These are phyloP conservation scores for Cyberlindnera mrakii DNA, from an alignment of 805 yeast genomes.

Conservation along the genomic window DNA sequence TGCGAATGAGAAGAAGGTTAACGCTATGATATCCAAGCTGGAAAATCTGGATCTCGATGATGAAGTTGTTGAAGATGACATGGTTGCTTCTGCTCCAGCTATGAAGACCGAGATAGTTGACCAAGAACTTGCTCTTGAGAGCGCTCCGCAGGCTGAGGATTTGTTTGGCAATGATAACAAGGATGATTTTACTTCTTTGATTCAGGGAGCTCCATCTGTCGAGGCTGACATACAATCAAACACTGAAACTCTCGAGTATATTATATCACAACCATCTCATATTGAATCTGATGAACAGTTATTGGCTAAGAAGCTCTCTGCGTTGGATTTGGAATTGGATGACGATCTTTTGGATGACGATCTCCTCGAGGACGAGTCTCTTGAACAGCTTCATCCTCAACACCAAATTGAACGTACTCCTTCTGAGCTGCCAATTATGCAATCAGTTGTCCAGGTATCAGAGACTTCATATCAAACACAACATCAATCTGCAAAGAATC, in stretches of 20 bases:
- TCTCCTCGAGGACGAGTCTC: constrained; percentile 33
- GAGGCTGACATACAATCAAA: too few species aligned
- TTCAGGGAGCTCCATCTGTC: neutral
- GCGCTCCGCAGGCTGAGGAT: neutral
- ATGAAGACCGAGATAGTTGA: too few species aligned
- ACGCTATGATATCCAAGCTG: constrained; percentile 6
- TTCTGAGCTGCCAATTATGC: too few species aligned
- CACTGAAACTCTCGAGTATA: too few species aligned
- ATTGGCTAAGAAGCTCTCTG: constrained; percentile 31
- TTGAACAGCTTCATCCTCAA: constrained; percentile 6
- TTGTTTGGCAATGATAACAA: constrained; percentile 2
- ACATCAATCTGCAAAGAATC: neutral
- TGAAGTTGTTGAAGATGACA: constrained; percentile 10
- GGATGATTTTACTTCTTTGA: constrained; percentile 1
- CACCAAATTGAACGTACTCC: constrained; percentile 9
- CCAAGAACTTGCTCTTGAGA: neutral
- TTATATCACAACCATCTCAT: neutral
- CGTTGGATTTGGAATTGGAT: constrained; percentile 33
- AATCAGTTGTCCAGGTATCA: too few species aligned
- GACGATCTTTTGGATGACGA: constrained; percentile 40
- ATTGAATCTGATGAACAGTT: neutral
- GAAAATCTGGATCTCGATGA: constrained; percentile 15
- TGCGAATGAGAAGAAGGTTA: neutral
- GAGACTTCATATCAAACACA: neutral
- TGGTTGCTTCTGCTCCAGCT: neutral